Evolutionary conservation across 306 rosid species (phyloP).

Genomic region (Glycine tomentella): DNA sequence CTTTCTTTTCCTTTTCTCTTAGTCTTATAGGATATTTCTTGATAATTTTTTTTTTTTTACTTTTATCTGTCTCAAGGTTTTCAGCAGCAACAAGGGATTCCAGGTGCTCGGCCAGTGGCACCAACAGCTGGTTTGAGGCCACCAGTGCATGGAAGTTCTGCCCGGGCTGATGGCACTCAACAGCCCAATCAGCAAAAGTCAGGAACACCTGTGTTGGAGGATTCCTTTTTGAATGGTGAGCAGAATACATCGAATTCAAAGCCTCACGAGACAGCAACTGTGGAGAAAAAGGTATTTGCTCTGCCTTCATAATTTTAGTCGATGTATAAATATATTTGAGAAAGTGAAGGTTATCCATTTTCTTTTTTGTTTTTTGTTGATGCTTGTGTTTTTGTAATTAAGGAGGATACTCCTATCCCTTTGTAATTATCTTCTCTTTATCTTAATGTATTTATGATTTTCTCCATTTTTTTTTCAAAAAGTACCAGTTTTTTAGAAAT

Average conservation of each 20-base stretch:
- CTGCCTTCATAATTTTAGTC: conserved; percentile 47
- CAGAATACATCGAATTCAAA: conserved; percentile 54
- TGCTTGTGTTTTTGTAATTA: too few species aligned
- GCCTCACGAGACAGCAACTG: conserved; percentile 52
- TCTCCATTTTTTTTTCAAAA: too few species aligned
- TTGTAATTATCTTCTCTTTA: conserved; percentile 4
- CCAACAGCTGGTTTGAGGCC: conserved; percentile 67
- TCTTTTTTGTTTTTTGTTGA: conserved; percentile 9
- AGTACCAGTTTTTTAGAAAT: neutral
- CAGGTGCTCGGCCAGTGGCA: conserved; percentile 61
- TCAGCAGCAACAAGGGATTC: conserved; percentile 75
- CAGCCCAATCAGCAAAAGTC: conserved; percentile 67
- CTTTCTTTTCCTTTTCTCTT: conserved; percentile 17
- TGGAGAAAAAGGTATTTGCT: conserved; percentile 65
- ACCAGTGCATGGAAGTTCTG: conserved; percentile 52
- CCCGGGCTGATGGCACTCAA: conserved; percentile 52
- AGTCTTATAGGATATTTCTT: conserved; percentile 33
- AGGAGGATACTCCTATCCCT: neutral
- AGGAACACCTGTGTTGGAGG: conserved; percentile 63
- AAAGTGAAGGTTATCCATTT: conserved; percentile 7
- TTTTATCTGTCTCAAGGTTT: conserved; percentile 60
- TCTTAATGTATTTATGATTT: conserved; percentile 1
- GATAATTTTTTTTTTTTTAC: neutral
- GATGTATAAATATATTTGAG: conserved; percentile 28
- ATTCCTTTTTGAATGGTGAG: conserved; percentile 62